These are phyloP conservation scores for Myxozyma mucilagina DNA, from an alignment of 805 yeast genomes.

Conservation along the genomic window DNA sequence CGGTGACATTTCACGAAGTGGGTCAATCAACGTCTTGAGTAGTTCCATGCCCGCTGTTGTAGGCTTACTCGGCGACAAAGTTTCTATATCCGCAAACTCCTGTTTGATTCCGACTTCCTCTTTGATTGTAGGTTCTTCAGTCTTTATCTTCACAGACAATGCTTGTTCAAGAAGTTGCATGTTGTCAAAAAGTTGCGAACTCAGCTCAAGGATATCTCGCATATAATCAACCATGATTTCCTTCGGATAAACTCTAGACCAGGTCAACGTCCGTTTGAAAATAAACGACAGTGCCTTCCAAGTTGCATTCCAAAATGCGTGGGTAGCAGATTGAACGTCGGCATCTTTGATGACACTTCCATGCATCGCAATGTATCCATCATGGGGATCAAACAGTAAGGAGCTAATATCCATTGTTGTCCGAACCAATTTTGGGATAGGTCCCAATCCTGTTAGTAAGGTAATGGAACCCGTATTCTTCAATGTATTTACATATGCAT, in stretches of 20 bases:
- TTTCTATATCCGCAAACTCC: conserved; percentile 8
- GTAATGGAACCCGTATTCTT: conserved; percentile 42
- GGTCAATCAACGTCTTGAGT: conserved; percentile 57
- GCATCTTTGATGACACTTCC: conserved; percentile 35
- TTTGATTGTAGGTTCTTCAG: conserved; percentile 33
- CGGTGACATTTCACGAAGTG: conserved; percentile 66
- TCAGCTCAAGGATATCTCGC: conserved; percentile 78
- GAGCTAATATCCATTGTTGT: conserved; percentile 71
- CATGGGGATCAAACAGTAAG: conserved; percentile 64
- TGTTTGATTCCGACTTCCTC: no score
- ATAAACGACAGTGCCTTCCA: conserved; percentile 76
- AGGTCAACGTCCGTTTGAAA: conserved; percentile 62
- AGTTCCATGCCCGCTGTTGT: conserved; percentile 38
- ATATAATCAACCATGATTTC: conserved; percentile 73
- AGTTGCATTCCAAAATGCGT: conserved; percentile 63
- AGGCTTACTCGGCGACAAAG: conserved; percentile 16
- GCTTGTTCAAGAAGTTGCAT: conserved; percentile 52
- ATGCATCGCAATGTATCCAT: conserved; percentile 52
- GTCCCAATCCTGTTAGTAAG: conserved; percentile 56
- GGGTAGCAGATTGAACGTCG: conserved; percentile 37
- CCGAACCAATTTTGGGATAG: conserved; percentile 72
- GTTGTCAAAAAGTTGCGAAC: conserved; percentile 66
- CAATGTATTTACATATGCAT: conserved; percentile 52
- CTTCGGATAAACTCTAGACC: conserved; percentile 69
- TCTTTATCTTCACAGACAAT: conserved; percentile 40